These are phyloP conservation scores for Arthrobotrys entomopaga DNA, from an alignment of 2,329 filamentous ascomycete genomes.

Conservation along the genomic window DNA sequence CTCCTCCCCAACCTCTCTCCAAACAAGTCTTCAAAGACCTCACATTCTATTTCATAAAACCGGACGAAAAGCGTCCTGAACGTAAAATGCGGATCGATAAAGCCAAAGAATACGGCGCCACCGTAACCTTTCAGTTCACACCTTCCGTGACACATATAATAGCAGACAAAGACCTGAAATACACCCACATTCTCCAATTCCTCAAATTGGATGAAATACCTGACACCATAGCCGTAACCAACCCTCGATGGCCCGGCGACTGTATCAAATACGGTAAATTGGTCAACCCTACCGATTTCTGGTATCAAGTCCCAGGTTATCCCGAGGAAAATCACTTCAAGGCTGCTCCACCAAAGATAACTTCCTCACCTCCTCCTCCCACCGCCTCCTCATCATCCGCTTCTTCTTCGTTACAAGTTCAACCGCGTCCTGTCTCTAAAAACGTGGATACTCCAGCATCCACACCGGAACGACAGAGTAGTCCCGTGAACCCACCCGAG, in stretches of 20 bases:
- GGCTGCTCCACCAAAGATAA: background rate
- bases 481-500: background rate
- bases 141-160: conserved; percentile 78
- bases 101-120: conserved; percentile 78
- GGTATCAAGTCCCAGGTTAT: conserved; percentile 70
- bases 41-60: conserved; percentile 69
- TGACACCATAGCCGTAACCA: conserved; percentile 70
- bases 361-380: background rate
- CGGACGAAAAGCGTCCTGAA: conserved; percentile 75
- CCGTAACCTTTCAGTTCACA: conserved; percentile 71
- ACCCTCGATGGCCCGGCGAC: conserved; percentile 75
- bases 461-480: conserved; percentile 16
- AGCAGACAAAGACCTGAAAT: conserved; percentile 75
- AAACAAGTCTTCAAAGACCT: conserved; percentile 55
- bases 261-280: conserved; percentile 71
- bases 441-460: conserved; percentile 18
- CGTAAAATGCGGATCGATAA: conserved; percentile 78
- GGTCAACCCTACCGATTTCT: conserved; percentile 69
- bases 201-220: conserved; percentile 67
- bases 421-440: conserved; percentile 29
- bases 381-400: conserved; percentile 1
- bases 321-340: conserved; percentile 59
- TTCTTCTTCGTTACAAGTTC: conserved; percentile 39
- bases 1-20: conserved; percentile 23
- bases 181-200: conserved; percentile 71